Base-by-base conservation (phyloP, 2,329 filamentous ascomycete genomes). In the Hymenoscyphus fraxineus region DNA sequence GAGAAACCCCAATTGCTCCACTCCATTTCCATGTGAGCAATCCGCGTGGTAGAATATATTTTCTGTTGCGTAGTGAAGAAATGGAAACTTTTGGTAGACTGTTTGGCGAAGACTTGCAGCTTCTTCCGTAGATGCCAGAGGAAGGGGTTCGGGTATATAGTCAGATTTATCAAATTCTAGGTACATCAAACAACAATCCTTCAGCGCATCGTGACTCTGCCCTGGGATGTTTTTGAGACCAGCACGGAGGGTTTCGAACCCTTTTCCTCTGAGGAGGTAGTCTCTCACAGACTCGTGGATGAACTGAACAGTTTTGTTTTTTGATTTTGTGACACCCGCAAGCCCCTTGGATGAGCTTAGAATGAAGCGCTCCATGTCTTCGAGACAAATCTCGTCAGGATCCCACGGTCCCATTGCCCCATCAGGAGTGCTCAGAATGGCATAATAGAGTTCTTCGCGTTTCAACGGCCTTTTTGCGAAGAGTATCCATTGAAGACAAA, bases 401-500 rank as follows among this genome's bases (percentile, higher is more conserved):
- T 72, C 67, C 70, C 70, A 72, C 19, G 1, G 65, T 51, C 58
- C 51, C 0, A 62, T 68, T 3, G 64, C 47, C 63, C 64, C 63
- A 16, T 67, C 60, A 2, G 72, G 54, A 51, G 58, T 19, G 61
- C 68, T 44, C 57, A 66, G 59, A 39, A 70, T 59, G 16, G 70
- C 69, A 31, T 68, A 70, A 38, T 72, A 72, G 31, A 71, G 65
- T 31, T 70, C 69, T 16, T 66, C 61, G n/a, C 62, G 68, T 27
- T 69, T 69, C n/a, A 69, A 56, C 57, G 68, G 67, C 57, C 66
- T 64, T 60, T 27, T 62, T 15, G 85, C 77, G 31, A 79, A 86
- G 0, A 88, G 74, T 0, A 88, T 75, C 81, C 81, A 87, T 22
- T 82, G 78, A 0, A 88, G 65, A 38, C 80, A 85, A 0, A 83